phyloP scores from a whole-genome alignment of 2,329 filamentous ascomycete species.

The Raffaelea arxii region DNA sequence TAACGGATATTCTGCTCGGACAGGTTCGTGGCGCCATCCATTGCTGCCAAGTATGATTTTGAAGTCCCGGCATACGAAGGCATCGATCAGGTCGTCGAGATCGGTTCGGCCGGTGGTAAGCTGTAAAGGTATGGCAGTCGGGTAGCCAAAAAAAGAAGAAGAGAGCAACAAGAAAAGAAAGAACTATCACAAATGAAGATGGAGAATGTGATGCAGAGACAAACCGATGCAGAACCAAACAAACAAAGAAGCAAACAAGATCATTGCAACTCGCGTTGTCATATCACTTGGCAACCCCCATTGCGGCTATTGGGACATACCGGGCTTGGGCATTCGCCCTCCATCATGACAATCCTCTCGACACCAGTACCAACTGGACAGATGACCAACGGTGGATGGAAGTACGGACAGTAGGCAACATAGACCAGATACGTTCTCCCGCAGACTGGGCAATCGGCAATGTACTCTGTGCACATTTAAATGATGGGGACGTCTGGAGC shows the following conservation, averaged over 20 bases:
- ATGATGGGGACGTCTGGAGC: too few species aligned
- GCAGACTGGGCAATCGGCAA: constrained; percentile 48
- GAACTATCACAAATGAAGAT: too few species aligned
- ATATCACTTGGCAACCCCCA: constrained; percentile 47
- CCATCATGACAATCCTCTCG: constrained; percentile 34
- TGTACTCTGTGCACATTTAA: constrained; percentile 53
- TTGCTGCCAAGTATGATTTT: constrained; percentile 79
- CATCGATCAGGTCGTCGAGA: constrained; percentile 80
- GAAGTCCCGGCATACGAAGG: constrained; percentile 77
- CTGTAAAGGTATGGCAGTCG: too few species aligned
- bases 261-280: constrained; percentile 17
- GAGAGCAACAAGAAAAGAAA: too few species aligned
- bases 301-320: constrained; percentile 49
- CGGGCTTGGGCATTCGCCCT: constrained; percentile 47
- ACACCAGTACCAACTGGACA: constrained; percentile 36
- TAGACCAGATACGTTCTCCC: constrained; percentile 49
- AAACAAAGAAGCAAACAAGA: too few species aligned
- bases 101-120: constrained; percentile 41
- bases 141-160: too few species aligned
- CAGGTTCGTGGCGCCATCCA: constrained; percentile 67
- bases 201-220: too few species aligned
- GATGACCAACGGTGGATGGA: constrained; percentile 35
- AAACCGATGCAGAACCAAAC: too few species aligned
- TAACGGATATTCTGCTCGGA: background rate
- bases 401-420: constrained; percentile 45